phyloP scores from a whole-genome alignment of 2,329 filamentous ascomycete genomes.

The Aspergillus sp. region DNA sequence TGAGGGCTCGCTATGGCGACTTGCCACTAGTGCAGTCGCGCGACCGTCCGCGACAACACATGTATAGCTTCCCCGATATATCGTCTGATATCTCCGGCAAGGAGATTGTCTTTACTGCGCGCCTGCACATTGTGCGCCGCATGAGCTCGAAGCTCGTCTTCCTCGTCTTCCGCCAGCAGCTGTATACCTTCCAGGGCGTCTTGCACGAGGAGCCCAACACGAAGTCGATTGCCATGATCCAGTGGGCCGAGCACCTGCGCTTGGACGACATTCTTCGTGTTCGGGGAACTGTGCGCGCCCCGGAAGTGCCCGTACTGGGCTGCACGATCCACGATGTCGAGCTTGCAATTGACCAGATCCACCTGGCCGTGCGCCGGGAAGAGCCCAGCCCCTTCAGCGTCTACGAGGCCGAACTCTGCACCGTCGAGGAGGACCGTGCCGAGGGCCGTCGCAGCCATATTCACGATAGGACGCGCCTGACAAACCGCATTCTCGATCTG shows the following conservation, averaged over 20 bases:
- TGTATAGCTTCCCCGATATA: conserved; percentile 44
- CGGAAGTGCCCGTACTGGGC: conserved; percentile 64
- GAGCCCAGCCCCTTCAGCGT: conserved; percentile 60
- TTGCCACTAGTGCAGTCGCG: conserved; percentile 51
- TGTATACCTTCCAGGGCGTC: conserved; percentile 75
- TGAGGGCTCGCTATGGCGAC: conserved; percentile 50
- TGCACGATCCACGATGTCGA: conserved; percentile 69
- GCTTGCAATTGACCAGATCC: conserved; percentile 57
- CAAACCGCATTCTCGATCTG: conserved; percentile 73
- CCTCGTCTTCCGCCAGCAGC: conserved; percentile 75
- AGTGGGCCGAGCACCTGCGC: conserved; percentile 77
- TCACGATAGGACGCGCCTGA: conserved; percentile 62
- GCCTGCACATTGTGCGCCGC: conserved; percentile 69
- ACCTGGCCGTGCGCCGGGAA: conserved; percentile 52
- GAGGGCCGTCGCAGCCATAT: conserved; percentile 53
- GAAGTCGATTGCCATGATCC: conserved; percentile 65
- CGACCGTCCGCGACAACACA: conserved; percentile 39
- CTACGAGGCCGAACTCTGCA: conserved; percentile 57
- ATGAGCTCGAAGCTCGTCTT: conserved; percentile 78
- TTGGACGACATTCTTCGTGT: conserved; percentile 71
- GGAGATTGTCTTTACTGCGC: conserved; percentile 57
- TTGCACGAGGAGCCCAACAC: conserved; percentile 52
- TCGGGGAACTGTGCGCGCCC: conserved; percentile 61
- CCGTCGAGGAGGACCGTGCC: conserved; percentile 46
- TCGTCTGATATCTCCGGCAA: conserved; percentile 46